Base-by-base conservation (phyloP, 176 grass and related monocot species). In the Luzula sylvatica region DNA sequence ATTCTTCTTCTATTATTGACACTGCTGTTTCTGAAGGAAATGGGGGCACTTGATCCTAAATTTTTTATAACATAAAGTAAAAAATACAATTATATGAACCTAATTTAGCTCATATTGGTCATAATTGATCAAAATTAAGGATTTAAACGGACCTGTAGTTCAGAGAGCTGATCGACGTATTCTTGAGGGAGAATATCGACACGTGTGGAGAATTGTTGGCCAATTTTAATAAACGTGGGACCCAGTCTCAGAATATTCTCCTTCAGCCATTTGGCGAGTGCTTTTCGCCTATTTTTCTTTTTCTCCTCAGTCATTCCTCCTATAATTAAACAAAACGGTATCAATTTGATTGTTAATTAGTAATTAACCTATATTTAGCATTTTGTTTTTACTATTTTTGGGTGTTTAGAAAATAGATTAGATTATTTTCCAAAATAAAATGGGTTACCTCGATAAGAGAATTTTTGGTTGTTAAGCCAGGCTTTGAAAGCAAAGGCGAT, bases 171-270 rank as follows among this genome's bases (percentile, higher is more conserved):
- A 68, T 98, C 92, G 27, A 90, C 92, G 9, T 98, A 98, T 48
- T 98, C 92, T 56, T 98, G 85, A 40, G 92, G 79, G 61, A 98
- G 85, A 72, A 98, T 98, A 71, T 98, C 92, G 20, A 98, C 92
- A 53, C 92, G 84, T 41, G 92, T 98, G 22, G 92, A 98, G 51
- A 98, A 98, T 23, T 98, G 92, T 53, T 98, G 92, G 25, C 92
- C 92, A 67, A 86, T 61, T 86, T 98, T 98, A 57, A 98, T 98
- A 78, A 98, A 98, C 58, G 92, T 98, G 46, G 92, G 92, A 8
- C 92, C 92, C 55, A 96, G 70, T 72, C 81, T 96, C 44, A 96
- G 61, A 79, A 96, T 82, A 80, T 86, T 88, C 59, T 96, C 92
- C 55, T 96, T 96, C 11, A 96, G 72, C 92, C 92, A 96, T 60